These are phyloP conservation scores for Xerocomus cyaneibrunnescens DNA, from an alignment of 1,284 basidiomycete genomes.

Conservation along the genomic window DNA sequence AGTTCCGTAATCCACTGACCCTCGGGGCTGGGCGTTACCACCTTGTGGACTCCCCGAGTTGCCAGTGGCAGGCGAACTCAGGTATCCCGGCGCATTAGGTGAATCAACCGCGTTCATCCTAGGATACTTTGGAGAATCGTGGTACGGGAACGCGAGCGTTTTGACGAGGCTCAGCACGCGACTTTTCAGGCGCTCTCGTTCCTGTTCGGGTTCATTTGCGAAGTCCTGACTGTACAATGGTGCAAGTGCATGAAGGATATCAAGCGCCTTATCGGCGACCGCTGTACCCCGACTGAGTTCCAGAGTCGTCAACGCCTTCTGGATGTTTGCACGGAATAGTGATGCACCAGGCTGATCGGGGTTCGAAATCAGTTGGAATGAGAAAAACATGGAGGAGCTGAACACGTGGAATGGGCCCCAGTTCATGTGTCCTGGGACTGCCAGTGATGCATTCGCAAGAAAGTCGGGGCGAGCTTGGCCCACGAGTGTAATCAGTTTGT, in stretches of 20 bases:
- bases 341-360: constrained; percentile 73
- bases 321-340: constrained; percentile 69
- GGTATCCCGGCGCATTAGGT: constrained; percentile 37
- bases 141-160: constrained; percentile 75
- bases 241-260: constrained; percentile 64
- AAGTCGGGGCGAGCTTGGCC: constrained; percentile 70
- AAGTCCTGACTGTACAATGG: constrained; percentile 68
- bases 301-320: constrained; percentile 61
- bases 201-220: constrained; percentile 43
- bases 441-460: constrained; percentile 60
- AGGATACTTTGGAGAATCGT: constrained; percentile 59
- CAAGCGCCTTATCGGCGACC: constrained; percentile 69
- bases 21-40: constrained; percentile 21
- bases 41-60: constrained; percentile 36
- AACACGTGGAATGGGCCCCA: constrained; percentile 82
- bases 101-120: constrained; percentile 47
- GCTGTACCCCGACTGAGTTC: constrained; percentile 60
- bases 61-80: constrained; percentile 38
- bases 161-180: constrained; percentile 63
- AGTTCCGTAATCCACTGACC: constrained; percentile 29
- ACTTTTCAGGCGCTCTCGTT: constrained; percentile 58
- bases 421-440: constrained; percentile 76
- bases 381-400: constrained; percentile 84
- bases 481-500: constrained; percentile 72
- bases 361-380: constrained; percentile 75